Conservation (phyloP, 768 basidiomycete species). For the Lentinula raphanica region DNA sequence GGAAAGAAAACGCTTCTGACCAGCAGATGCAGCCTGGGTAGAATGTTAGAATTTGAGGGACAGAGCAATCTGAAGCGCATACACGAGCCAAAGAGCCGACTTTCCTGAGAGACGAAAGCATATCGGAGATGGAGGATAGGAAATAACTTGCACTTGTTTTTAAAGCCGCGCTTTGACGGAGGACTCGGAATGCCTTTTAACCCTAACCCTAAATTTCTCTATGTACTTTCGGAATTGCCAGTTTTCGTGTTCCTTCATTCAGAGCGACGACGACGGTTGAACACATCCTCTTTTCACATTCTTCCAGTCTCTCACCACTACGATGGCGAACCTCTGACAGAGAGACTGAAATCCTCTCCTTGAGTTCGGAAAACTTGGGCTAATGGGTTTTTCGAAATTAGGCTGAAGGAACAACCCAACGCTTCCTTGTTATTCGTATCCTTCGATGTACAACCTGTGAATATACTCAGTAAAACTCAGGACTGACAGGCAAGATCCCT, state of each 20-base stretch:
- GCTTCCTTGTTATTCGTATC: conserved; percentile 13
- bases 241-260: conserved; percentile 26
- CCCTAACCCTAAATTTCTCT: conserved; percentile 17
- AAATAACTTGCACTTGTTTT: neutral
- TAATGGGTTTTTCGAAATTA: conserved; percentile 73
- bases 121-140: conserved; percentile 26
- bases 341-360: conserved; percentile 55
- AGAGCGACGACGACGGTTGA: conserved; percentile 83
- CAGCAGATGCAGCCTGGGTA: conserved; percentile 58
- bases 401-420: conserved; percentile 72
- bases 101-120: conserved; percentile 68
- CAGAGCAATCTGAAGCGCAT: conserved; percentile 17
- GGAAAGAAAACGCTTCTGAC: conserved; percentile 88
- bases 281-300: conserved; percentile 14
- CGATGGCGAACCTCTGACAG: conserved; percentile 58
- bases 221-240: conserved; percentile 8
- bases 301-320: conserved; percentile 73
- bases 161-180: neutral
- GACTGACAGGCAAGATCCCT: neutral
- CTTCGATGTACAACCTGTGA: conserved; percentile 5
- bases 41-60: conserved; percentile 5
- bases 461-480: neutral
- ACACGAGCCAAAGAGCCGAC: conserved; percentile 62
- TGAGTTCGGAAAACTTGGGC: conserved; percentile 68
- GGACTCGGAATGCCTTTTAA: conserved; percentile 36